A percentile compares a stretch with the other conserved stretches of the same genome.
Conservation (phyloP, 345 rosid genomes). For the Diplotaxis tenuifolia region DNA sequence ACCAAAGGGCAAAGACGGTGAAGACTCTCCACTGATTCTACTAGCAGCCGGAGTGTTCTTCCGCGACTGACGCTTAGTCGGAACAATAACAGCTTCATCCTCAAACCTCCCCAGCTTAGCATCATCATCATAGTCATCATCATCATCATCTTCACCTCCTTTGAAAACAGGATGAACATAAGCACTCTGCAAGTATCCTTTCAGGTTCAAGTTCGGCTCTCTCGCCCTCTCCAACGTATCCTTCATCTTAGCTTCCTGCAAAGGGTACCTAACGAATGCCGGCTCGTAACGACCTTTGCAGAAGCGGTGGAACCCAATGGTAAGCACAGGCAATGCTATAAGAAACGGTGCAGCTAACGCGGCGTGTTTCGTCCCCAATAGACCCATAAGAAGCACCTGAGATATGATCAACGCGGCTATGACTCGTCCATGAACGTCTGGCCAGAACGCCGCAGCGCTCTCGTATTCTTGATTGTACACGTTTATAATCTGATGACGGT, state of each 20-base stretch:
- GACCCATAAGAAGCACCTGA: too few species aligned
- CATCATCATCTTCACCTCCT: too few species aligned
- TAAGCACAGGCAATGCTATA: conserved; percentile 73
- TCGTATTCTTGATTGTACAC: too few species aligned
- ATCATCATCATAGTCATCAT: conserved; percentile 19
- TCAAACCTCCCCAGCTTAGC: conserved; percentile 41
- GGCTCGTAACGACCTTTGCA: too few species aligned
- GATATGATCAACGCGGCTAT: too few species aligned
- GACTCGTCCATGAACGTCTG: conserved; percentile 80
- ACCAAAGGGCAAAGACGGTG: conserved; percentile 38
- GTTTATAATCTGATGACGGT: conserved; percentile 95
- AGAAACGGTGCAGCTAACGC: conserved; percentile 76
- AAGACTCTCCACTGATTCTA: conserved; percentile 45
- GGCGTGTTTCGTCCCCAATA: too few species aligned
- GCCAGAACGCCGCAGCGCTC: conserved; percentile 97
- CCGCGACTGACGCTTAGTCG: conserved; percentile 63
- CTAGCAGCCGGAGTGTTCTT: conserved; percentile 58
- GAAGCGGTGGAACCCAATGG: too few species aligned
- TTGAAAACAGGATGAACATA: too few species aligned
- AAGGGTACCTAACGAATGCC: conserved; percentile 71
- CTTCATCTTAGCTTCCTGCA: too few species aligned
- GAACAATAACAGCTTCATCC: conserved; percentile 56
- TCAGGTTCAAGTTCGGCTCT: conserved; percentile 72
- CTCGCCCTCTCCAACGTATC: conserved; percentile 70
- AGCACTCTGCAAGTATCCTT: too few species aligned